Base-by-base conservation (phyloP, 495 filamentous ascomycete species). In the Choiromyces venosus region DNA sequence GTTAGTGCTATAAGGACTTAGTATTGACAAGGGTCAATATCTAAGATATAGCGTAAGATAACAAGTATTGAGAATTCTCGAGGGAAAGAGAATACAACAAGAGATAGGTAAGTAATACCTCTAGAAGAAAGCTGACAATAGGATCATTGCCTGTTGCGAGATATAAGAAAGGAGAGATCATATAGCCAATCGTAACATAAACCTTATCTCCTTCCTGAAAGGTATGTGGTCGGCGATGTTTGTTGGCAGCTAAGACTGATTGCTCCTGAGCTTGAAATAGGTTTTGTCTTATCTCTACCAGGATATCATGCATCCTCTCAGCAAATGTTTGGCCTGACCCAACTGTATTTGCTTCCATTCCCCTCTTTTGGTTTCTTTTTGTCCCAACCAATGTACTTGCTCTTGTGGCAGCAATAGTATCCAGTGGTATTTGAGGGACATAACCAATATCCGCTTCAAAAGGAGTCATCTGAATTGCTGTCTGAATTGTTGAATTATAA, bases 391-490 rank as follows among this genome's bases (percentile, higher is more conserved):
- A 33, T 21, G 25, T 9, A 14, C 21, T 21, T 69, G 3, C 35
- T 69, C 68, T 44, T 5, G 25, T 21, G 2, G 35, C 36, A 1
- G 69, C 46, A 5, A 71, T n/a, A 21, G 29, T 37, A 71, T 71
- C 69, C 33, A 71, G 42, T 66, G 69, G 69, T 35, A 71, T 71
- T 33, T 14, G 1, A 8, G 37, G 69, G 14, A 65, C 38, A 37
- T 71, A 71, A 0, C 4, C n/a, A 33, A 71, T 33, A 38, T 65
- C 46, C 2, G 69, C 69, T 39, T 71, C 46, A 37, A 71, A 71
- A 37, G 69, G 69, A 36, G 69, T 64, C 46, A 71, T 71, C 37
- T 39, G 35, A 6, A 65, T 64, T 29, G 52, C 33, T 37, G 56
- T 9, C 16, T 71, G 69, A 6, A n/a, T 16, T 4, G 16, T 64